Base-by-base conservation (phyloP, 805 yeast species). In the Osmozyma mogii region DNA sequence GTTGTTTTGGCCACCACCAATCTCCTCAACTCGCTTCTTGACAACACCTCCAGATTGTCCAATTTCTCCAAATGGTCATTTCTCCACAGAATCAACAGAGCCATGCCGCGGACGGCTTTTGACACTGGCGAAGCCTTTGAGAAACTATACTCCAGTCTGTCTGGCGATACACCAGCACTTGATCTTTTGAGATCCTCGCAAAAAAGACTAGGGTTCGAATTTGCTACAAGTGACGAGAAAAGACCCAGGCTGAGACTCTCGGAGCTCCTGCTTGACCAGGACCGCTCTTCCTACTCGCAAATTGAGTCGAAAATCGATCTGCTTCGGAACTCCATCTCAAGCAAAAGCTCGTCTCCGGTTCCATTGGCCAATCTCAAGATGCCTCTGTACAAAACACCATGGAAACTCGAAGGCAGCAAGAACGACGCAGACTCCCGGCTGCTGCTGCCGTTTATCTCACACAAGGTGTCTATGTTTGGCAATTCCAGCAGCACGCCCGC, bases 391-490 rank as follows among this genome's bases (percentile, higher is more conserved):
- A 36, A 28, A 24, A 38, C 31, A 16, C 44, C 41, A 4, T 15
- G 30, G 15, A 29, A 30, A 4, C 27, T 28, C 8, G 39, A 32
- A 12, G 27, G 21, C 5, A 15, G 10, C 5, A 18, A 22, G 6
- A 20, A 14, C 14, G 32, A 27, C 20, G 16, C n/a, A n/a, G n/a
- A n/a, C n/a, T n/a, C n/a, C n/a, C n/a, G n/a, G n/a, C n/a, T n/a
- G n/a, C n/a, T 37, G 2, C 37, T 44, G 8, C 45, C 45, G 4
- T 42, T 42, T 18, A 38, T 40, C 22, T 38, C 44, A 7, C 37
- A 42, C 27, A 42, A 38, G 22, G 17, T 9, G 9, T 18, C 20
- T 9, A 8, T 18, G 20, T 7, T 8, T 7, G 20, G n/a, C n/a
- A n/a, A n/a, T n/a, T 4, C 25, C 17, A 11, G 21, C 4, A 25